Percentiles rank a stretch among this genome's conserved stretches.
phyloP scores from a whole-genome alignment of 345 rosid species.

The Dimocarpus longan region DNA sequence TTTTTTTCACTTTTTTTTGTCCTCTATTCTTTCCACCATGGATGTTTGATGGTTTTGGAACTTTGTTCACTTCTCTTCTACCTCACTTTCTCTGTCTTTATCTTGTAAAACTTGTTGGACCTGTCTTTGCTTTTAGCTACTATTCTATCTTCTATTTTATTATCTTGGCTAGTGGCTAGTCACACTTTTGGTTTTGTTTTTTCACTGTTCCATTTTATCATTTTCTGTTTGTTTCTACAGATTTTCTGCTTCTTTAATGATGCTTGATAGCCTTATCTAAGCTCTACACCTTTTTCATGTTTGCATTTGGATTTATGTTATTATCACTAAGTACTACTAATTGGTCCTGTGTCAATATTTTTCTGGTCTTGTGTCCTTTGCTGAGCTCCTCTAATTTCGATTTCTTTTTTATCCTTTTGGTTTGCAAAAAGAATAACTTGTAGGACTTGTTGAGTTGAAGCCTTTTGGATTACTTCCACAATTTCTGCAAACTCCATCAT shows the following conservation, averaged over 20 bases:
- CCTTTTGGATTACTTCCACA: conserved; percentile 30
- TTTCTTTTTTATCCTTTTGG: neutral
- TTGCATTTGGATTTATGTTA: conserved; percentile 14
- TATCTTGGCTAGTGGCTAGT: neutral
- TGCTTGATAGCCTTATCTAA: conserved; percentile 24
- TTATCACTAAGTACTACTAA: neutral
- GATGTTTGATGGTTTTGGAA: conserved; percentile 14
- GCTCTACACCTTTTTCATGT: conserved; percentile 14
- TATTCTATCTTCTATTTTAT: conserved; percentile 1
- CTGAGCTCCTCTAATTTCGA: conserved; percentile 27
- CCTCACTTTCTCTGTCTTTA: conserved; percentile 27
- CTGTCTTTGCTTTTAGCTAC: conserved; percentile 17
- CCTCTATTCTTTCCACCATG: conserved; percentile 3
- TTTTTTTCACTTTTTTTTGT: conserved; percentile 1
- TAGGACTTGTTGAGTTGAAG: conserved; percentile 29
- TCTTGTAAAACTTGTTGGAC: conserved; percentile 27
- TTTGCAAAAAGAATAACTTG: conserved; percentile 23
- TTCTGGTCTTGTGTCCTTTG: conserved; percentile 20
- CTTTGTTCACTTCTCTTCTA: conserved; percentile 28
- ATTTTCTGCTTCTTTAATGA: conserved; percentile 20
- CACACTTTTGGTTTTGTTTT: neutral
- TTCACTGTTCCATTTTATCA: conserved; percentile 1
- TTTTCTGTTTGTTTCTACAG: conserved; percentile 18
- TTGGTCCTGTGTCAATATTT: conserved; percentile 11
- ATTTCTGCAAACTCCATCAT: conserved; percentile 54